Percentiles rank a stretch among this genome's conserved stretches.
phyloP scores from a whole-genome alignment of 2,329 filamentous ascomycete genomes.

The Beauveria pseudobassiana region DNA sequence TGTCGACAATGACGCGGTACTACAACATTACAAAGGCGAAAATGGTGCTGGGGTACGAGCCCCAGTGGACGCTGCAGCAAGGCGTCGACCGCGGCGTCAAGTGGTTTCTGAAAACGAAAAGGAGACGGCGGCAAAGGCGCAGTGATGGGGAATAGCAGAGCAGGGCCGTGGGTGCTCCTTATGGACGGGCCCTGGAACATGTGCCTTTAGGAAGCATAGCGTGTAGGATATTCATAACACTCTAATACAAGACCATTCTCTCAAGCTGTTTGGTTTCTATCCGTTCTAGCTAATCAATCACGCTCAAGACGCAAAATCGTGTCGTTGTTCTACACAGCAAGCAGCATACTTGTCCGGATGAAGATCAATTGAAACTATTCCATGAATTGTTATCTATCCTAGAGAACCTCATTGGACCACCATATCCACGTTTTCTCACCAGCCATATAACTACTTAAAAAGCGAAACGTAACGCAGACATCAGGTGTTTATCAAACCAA shows the following conservation, averaged over 20 bases:
- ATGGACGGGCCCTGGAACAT: not conserved
- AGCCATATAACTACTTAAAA: too few species aligned
- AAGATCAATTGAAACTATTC: too few species aligned
- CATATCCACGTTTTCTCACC: too few species aligned
- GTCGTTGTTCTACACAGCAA: too few species aligned
- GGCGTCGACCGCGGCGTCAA: constrained; percentile 48
- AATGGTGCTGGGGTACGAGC: constrained; percentile 59
- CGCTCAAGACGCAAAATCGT: not conserved
- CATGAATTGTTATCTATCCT: too few species aligned
- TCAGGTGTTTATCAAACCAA: not conserved
- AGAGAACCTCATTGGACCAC: too few species aligned
- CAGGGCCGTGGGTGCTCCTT: not conserved
- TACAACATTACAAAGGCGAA: constrained; percentile 72
- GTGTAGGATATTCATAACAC: not conserved
- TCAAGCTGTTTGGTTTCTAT: too few species aligned
- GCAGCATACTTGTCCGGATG: too few species aligned
- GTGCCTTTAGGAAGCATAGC: not conserved
- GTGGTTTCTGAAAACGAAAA: constrained; percentile 48
- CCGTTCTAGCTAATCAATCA: not conserved
- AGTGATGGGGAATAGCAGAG: not conserved
- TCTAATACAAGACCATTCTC: not conserved
- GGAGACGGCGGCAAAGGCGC: not conserved
- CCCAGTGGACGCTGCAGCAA: constrained; percentile 59
- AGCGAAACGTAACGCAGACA: not conserved
- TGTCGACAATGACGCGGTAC: constrained; percentile 68